These are phyloP conservation scores for Laguncularia racemosa DNA, from an alignment of 345 rosid species.

Conservation along the genomic window DNA sequence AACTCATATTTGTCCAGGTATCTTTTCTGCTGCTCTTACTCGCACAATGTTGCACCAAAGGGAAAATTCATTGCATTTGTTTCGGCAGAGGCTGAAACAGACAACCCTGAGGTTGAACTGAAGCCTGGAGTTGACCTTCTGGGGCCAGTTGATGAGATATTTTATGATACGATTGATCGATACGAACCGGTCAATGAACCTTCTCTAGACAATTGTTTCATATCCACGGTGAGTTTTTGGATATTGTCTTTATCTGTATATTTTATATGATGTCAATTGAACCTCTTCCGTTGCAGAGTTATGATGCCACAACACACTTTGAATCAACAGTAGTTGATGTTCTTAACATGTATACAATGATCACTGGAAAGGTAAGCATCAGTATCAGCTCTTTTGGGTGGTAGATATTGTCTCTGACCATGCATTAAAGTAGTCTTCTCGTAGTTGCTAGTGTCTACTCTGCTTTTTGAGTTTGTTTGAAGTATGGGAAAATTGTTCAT, in stretches of 20 bases:
- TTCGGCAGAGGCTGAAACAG: slow-evolving; percentile 90
- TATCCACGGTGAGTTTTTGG: slow-evolving; percentile 58
- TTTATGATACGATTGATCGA: slow-evolving; percentile 71
- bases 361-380: slow-evolving; percentile 84
- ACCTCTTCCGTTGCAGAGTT: slow-evolving; percentile 51
- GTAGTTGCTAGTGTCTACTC: too few species aligned
- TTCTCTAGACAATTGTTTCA: slow-evolving; percentile 81
- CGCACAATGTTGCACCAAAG: slow-evolving; percentile 95
- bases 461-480: too few species aligned
- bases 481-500: too few species aligned
- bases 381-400: neutral
- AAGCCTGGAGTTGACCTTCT: slow-evolving; percentile 81
- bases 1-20: slow-evolving; percentile 42
- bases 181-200: slow-evolving; percentile 80
- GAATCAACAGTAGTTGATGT: slow-evolving; percentile 89
- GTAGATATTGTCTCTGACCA: too few species aligned
- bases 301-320: slow-evolving; percentile 95
- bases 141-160: slow-evolving; percentile 82
- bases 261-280: slow-evolving; percentile 6
- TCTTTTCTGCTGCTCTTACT: slow-evolving; percentile 88
- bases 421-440: too few species aligned
- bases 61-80: slow-evolving; percentile 94
- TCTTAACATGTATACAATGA: slow-evolving; percentile 78
- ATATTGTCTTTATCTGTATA: neutral
- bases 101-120: slow-evolving; percentile 64